Percentiles rank a stretch among this genome's conserved stretches.
These are phyloP conservation scores for Pythium diclinum DNA, from an alignment of 352 stramenopile species.

Conservation along the genomic window DNA sequence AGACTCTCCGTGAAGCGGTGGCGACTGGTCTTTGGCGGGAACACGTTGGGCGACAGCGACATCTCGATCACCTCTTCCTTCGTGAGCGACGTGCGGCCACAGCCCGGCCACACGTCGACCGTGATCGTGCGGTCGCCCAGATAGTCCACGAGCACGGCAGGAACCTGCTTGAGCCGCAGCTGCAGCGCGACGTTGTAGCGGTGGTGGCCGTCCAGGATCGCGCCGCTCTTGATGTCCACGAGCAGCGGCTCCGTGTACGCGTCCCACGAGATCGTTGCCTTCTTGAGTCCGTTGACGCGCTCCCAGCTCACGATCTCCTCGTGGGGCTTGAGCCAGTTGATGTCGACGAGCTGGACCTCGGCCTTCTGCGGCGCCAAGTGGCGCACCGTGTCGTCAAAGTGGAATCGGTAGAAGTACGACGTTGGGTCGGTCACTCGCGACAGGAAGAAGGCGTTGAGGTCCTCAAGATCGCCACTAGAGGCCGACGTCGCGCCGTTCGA, in stretches of 20 bases:
- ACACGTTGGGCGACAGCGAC: slow-evolving; percentile 76
- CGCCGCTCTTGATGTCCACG: slow-evolving; percentile 71
- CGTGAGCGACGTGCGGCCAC: slow-evolving; percentile 54
- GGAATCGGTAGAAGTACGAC: slow-evolving; percentile 87
- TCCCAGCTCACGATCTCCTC: slow-evolving; percentile 82
- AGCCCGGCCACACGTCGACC: slow-evolving; percentile 78
- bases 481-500: slow-evolving; percentile 4
- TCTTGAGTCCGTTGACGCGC: slow-evolving; percentile 70
- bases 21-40: slow-evolving; percentile 82
- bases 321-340: slow-evolving; percentile 82
- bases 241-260: slow-evolving; percentile 80
- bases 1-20: slow-evolving; percentile 80
- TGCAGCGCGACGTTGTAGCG: slow-evolving; percentile 77
- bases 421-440: slow-evolving; percentile 79
- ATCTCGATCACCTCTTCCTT: slow-evolving; percentile 85
- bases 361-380: slow-evolving; percentile 71
- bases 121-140: slow-evolving; percentile 66
- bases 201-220: slow-evolving; percentile 84
- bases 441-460: slow-evolving; percentile 74
- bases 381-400: slow-evolving; percentile 52
- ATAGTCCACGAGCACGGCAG: slow-evolving; percentile 79
- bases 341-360: slow-evolving; percentile 77
- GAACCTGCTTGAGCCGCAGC: slow-evolving; percentile 67
- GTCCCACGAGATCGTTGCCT: slow-evolving; percentile 77
- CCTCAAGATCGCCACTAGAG: slow-evolving; percentile 27